phyloP scores from a whole-genome alignment of 139 green algal species.

The Ettlia oleoabundans region DNA sequence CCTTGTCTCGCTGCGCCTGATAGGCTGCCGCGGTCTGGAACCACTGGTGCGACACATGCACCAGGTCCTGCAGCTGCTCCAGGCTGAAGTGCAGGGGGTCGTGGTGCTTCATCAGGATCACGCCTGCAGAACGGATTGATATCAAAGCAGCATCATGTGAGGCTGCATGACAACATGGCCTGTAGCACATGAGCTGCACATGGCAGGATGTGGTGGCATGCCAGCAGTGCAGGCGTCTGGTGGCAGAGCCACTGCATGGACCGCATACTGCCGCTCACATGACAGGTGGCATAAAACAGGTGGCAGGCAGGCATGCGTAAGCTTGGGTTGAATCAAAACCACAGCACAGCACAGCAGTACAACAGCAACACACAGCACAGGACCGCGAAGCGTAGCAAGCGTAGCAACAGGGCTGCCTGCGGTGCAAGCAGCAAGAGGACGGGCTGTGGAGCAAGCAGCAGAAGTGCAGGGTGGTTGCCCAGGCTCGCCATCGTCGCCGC shows the following conservation, averaged over 20 bases:
- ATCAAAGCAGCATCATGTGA: background rate
- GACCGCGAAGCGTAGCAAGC: background rate
- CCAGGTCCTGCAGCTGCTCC: conserved; percentile 63
- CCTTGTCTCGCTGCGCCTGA: background rate
- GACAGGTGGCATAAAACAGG: too few species aligned
- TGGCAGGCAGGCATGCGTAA: too few species aligned
- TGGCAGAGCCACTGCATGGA: too few species aligned
- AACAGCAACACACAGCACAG: too few species aligned
- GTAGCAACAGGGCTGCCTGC: background rate
- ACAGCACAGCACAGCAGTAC: too few species aligned
- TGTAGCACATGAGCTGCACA: too few species aligned
- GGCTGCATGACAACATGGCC: too few species aligned
- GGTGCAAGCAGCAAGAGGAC: background rate
- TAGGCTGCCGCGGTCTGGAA: conserved; percentile 39
- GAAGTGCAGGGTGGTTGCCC: background rate
- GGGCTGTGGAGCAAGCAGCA: background rate
- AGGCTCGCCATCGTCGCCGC: background rate
- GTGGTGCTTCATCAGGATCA: conserved; percentile 87
- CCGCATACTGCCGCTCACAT: too few species aligned
- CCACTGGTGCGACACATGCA: conserved; percentile 64
- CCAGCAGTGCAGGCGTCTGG: too few species aligned
- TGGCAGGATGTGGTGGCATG: too few species aligned
- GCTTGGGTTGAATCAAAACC: too few species aligned
- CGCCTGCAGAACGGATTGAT: conserved; percentile 50
- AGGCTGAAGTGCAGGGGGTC: conserved; percentile 75